Evolutionary conservation across 768 basidiomycete species (phyloP).

Genomic region (Neoboletus magnificus): DNA sequence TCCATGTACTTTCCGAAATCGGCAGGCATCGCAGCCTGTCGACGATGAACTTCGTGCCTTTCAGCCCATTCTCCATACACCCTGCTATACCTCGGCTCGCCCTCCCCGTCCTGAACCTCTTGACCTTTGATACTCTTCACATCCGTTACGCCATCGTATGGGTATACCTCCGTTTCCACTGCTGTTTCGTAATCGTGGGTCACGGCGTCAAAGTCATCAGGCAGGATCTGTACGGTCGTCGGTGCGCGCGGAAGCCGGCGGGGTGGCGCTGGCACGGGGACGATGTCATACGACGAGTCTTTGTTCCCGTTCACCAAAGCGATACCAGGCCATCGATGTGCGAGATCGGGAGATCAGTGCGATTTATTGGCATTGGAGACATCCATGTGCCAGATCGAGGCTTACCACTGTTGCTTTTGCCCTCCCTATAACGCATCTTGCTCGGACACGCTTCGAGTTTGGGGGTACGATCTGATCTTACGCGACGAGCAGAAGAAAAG

Average conservation of each 20-base stretch:
- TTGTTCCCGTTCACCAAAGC: neutral
- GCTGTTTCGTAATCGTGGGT: slow-evolving; percentile 29
- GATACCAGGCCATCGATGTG: slow-evolving; percentile 9
- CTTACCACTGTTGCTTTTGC: slow-evolving; percentile 31
- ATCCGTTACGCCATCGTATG: slow-evolving; percentile 25
- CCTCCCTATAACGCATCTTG: slow-evolving; percentile 25
- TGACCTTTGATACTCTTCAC: slow-evolving; percentile 14
- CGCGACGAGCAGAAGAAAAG: neutral
- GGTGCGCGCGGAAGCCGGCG: slow-evolving; percentile 29
- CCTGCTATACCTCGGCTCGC: slow-evolving; percentile 22
- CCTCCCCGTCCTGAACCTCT: slow-evolving; percentile 1
- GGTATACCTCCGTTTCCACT: slow-evolving; percentile 23
- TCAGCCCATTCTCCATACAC: slow-evolving; percentile 35
- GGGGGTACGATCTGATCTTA: neutral
- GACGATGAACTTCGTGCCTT: slow-evolving; percentile 25
- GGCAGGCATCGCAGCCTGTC: slow-evolving; percentile 20
- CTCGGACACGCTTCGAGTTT: neutral
- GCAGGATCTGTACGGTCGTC: slow-evolving; percentile 30
- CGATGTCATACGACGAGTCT: slow-evolving; percentile 35
- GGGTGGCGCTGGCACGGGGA: slow-evolving; percentile 15
- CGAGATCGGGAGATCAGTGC: slow-evolving; percentile 13
- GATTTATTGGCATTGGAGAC: neutral
- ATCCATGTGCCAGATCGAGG: neutral
- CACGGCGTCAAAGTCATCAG: slow-evolving; percentile 31
- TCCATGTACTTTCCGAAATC: slow-evolving; percentile 29